Base-by-base conservation (phyloP, 768 basidiomycete genomes). In the Tricholoma matsutake region DNA sequence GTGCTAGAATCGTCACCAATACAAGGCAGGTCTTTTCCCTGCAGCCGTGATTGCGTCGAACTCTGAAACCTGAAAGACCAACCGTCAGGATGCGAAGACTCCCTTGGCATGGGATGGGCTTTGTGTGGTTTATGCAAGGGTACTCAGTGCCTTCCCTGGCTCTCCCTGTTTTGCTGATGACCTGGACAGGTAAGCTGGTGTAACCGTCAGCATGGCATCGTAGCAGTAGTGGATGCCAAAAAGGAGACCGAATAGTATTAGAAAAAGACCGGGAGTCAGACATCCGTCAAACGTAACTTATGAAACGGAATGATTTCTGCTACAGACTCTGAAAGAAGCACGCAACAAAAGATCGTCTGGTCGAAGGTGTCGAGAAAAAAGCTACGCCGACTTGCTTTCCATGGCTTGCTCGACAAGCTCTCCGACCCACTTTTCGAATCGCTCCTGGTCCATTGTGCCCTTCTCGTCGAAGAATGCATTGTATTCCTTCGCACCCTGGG, bases 391-490 rank as follows among this genome's bases (percentile, higher is more conserved):
- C 69, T 87, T 87, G 14, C 87, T 85, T 71, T 88, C 87, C 87
- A 91, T 91, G 8, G 81, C 83, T 34, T 79, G 75, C 67, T 89
- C 88, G 25, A 93, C 90, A 29, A 89, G 75, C 57, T 81, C 84
- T 4, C 86, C 86, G 3, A 94, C 84, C 92, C 93, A 96, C 32
- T 75, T 77, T 72, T 91, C 91, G 61, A 96, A 91, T 28, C 71
- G 75, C 16, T 82, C 86, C 69, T 90, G 86, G 67, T 91, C 87
- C 80, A 98, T 84, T 31, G 79, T 83, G 2, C 95, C 95, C 25
- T 84, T 77, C 51, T 83, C 87, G 65, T 95, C 92, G 68, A 96
- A 94, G 73, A 96, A 92, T 13, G 81, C 79, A 32, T 85, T 86
- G 72, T 88, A 91, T 18, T 79, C 77, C 45, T 81, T 80, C 14